These are phyloP conservation scores for Eutrema heterophyllum DNA, from an alignment of 345 rosid species.

Conservation along the genomic window DNA sequence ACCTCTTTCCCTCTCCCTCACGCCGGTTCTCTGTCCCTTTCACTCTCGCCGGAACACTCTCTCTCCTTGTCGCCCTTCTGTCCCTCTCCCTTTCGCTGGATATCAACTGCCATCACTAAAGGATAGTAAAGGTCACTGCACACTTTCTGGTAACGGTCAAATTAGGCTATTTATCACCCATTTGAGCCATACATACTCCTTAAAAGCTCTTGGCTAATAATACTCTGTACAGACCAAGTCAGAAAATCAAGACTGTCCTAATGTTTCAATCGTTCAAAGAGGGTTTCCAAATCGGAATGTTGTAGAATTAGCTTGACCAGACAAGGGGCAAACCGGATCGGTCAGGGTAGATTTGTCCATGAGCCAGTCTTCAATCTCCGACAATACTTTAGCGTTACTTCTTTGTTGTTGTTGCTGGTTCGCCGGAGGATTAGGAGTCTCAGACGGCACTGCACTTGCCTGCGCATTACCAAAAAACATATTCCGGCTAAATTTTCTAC, in stretches of 20 bases:
- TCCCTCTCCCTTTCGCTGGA: background rate
- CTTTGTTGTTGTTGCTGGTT: background rate
- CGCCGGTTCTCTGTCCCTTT: too few relatives aligned
- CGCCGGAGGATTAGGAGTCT: background rate
- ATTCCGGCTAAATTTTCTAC: background rate
- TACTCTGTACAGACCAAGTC: background rate
- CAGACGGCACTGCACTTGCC: background rate
- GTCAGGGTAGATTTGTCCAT: background rate
- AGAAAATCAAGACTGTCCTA: background rate
- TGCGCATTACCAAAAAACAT: background rate
- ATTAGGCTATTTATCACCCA: too few relatives aligned
- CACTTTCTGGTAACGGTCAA: background rate
- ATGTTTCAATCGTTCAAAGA: background rate
- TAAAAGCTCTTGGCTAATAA: background rate
- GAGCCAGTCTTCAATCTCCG: conserved; percentile 28
- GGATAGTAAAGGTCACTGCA: background rate
- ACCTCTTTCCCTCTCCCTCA: too few relatives aligned
- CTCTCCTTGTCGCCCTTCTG: too few relatives aligned
- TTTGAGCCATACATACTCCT: background rate
- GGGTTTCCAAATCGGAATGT: background rate
- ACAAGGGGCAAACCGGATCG: background rate
- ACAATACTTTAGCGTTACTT: background rate
- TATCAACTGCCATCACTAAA: background rate
- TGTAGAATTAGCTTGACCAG: background rate
- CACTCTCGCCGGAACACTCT: too few relatives aligned